Evolutionary conservation across 768 basidiomycete species (phyloP), one percentile per base, ranked within the genome.

Genomic region (Mycena haematopus): DNA sequence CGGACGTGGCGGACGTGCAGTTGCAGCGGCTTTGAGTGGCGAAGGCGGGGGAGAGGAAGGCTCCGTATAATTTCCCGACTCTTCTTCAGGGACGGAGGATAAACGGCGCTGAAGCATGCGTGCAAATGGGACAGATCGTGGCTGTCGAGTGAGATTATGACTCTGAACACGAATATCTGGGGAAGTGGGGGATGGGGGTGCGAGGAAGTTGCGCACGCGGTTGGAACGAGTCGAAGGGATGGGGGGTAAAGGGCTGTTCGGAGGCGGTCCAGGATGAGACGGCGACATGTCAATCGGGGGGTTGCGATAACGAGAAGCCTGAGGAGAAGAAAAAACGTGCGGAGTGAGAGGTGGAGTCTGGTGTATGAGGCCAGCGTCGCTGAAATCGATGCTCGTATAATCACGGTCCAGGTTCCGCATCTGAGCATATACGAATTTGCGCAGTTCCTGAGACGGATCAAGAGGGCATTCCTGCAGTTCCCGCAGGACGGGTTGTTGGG

Each of bases 71-170:
- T 47, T 36, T 40, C 38, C 69, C 4, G 64, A 40, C 31, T 85
- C 83, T 75, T 89, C 88, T 71, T 92, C 90, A 0, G 83, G 82
- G 1, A 91, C 89, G 9, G 86, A 82, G 17, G 90, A 86, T 42
- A 92, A 75, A 31, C 86, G 83, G 24, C 86, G 83, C 69, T 90
- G 87, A 57, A 89, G 79, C 24, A 88, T 78, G 33, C 83, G 83
- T n/a, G 81, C 77, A 53, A 89, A 76, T 29, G 85, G 85, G 9
- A 87, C 78, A 24, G 86, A 86, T 22, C 85, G 83, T 9, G 83
- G 78, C 47, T 73, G 73, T 52, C 80, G 79, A 44, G 79, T 75
- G 36, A 78, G 75, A 17, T 61, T 63, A 35, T 79, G 63, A 64
- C 73, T 74, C 46, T 74, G 75, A 22, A 70, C 35, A 29, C 70